Evolutionary conservation across 2,329 filamentous ascomycete species (phyloP).

Genomic region (Aphanoascus verrucosus): DNA sequence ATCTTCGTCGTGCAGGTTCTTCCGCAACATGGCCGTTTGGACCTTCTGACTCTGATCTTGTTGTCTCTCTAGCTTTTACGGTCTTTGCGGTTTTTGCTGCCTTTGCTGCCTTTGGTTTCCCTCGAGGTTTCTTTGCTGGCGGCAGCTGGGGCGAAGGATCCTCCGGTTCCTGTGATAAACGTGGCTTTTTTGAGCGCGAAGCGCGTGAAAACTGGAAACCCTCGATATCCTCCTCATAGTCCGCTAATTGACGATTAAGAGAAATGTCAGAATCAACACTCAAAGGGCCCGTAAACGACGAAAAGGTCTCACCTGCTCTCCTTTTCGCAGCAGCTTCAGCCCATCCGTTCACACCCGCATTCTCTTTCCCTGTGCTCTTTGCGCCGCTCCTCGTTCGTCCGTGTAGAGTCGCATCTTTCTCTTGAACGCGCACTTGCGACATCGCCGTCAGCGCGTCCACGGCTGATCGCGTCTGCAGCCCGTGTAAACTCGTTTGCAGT

Average conservation of each 20-base stretch:
- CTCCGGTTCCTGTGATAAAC: constrained; percentile 29
- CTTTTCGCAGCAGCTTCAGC: constrained; percentile 28
- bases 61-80: constrained; percentile 24
- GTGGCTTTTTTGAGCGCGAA: constrained; percentile 54
- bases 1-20: constrained; percentile 22
- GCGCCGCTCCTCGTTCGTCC: constrained; percentile 10
- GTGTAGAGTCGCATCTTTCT: constrained; percentile 5
- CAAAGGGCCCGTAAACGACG: not conserved
- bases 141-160: constrained; percentile 25
- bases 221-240: constrained; percentile 63
- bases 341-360: constrained; percentile 12
- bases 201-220: constrained; percentile 65
- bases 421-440: constrained; percentile 14
- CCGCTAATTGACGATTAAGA: constrained; percentile 25
- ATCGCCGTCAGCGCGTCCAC: constrained; percentile 1
- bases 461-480: not conserved
- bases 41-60: constrained; percentile 17
- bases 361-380: constrained; percentile 4
- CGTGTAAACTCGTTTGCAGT: not conserved
- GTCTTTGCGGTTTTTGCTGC: constrained; percentile 31
- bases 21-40: constrained; percentile 17
- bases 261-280: not conserved
- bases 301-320: constrained; percentile 33
- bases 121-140: constrained; percentile 22
- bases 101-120: constrained; percentile 29